Base-by-base conservation (phyloP, 1,284 basidiomycete species). In the Lentinula novae-zelandiae region DNA sequence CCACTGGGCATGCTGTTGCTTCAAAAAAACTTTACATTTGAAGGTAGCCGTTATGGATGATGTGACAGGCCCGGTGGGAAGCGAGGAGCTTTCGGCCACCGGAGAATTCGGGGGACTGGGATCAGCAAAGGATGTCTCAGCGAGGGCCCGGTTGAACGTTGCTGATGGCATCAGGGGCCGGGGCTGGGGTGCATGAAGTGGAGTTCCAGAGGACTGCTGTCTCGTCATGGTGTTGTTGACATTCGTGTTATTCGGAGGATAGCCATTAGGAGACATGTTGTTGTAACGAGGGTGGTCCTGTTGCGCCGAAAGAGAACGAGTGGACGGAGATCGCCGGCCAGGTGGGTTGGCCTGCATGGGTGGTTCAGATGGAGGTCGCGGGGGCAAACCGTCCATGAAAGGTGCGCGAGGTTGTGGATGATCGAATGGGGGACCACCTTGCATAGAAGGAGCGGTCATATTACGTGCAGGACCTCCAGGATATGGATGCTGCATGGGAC, bases 11-110 rank as follows among this genome's bases (percentile, higher is more conserved):
- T 98, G 96, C 44, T 92, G 87, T 70, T 97, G 95, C 73, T 99
- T 92, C 59, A 97, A 78, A 78, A 98, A 99, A 38, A 98, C 89
- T 75, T 99, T 98, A 84, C 96, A 98, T 73, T 96, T 96, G 93
- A 97, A 98, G 70, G 94, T 87, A n/a, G 93, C 94, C 3, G 90
- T 85, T 55, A 98, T 79, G 10, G 84, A 78, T 6, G 90, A 86
- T 20, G 84, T 87, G 33, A 89, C 82, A 1, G 93, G 92, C 1
- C 89, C 92, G 15, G 80, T 73, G 1, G 82, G 75, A 22, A 72
- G 63, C 57, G 67, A 76, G 36, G 73, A 75, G 13, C 74, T 73
- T 69, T 89, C 85, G 64, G 85, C 81, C 1, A 83, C 77, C 3
- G 93, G 92, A 4, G 91, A 93, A 50, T 81, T 79, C 0, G 92